Evolutionary conservation across 768 basidiomycete species (phyloP).

Genomic region (Vararia minispora): DNA sequence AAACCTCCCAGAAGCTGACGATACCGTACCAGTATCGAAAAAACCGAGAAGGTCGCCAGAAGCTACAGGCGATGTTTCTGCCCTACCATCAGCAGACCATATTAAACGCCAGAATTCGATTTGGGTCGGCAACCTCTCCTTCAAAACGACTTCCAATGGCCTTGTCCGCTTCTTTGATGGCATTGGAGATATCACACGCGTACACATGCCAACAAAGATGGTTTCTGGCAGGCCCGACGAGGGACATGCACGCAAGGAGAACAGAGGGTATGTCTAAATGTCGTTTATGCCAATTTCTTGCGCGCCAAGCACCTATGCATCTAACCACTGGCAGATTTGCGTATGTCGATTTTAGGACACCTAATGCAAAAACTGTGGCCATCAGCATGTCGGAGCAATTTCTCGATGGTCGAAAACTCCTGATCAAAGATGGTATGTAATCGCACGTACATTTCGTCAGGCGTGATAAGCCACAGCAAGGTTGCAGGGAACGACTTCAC

Average conservation of each 20-base stretch:
- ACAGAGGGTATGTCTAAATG: constrained; percentile 46
- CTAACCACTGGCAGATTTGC: constrained; percentile 56
- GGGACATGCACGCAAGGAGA: constrained; percentile 42
- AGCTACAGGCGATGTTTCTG: constrained; percentile 5
- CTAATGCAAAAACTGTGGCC: constrained; percentile 63
- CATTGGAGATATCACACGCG: constrained; percentile 63
- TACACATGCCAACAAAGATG: constrained; percentile 79
- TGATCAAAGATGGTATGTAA: constrained; percentile 84
- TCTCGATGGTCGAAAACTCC: constrained; percentile 73
- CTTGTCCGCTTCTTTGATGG: constrained; percentile 61
- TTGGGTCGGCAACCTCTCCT: constrained; percentile 94
- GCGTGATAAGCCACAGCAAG: not conserved
- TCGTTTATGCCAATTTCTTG: not conserved
- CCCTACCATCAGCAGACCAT: too few species aligned
- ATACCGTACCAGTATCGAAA: constrained; percentile 22
- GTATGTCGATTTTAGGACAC: constrained; percentile 85
- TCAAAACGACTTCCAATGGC: constrained; percentile 73
- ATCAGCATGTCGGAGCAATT: constrained; percentile 74
- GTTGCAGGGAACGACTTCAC: constrained; percentile 58
- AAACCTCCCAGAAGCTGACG: constrained; percentile 18
- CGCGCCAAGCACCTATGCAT: constrained; percentile 10
- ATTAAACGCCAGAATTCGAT: constrained; percentile 80
- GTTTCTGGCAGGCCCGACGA: constrained; percentile 27
- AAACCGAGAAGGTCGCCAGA: constrained; percentile 32
- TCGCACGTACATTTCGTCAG: not conserved